Base-by-base conservation (phyloP, 345 rosid species). In the Cardiospermum halicacabum region DNA sequence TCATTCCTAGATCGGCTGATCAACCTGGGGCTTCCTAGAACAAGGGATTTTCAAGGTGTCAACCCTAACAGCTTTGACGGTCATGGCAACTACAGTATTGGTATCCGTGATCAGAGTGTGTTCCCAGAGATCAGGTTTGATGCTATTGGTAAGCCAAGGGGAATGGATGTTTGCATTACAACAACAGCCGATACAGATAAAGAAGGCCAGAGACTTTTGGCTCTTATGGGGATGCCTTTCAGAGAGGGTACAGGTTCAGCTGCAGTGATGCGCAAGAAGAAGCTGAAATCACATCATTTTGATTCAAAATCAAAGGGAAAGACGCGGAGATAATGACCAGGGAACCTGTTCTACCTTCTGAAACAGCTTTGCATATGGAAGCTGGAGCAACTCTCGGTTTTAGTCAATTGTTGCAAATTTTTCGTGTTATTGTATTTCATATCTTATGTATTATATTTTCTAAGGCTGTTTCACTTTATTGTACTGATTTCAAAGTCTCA, bases 181-280 rank as follows among this genome's bases (percentile, higher is more conserved):
- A 94, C 96, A 1, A 86, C 96, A 0, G 97, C 99, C n/a, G 74
- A 83, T 37, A 80, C 81, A 0, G 97, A 94, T 64, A 78, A 84
- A 81, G 96, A 91, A 83, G 96, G 79, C 1, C 88, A 84, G 62
- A 90, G 71, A 58, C 78, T 91, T 49, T 76, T 91, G 85, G 81
- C 91, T 36, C 80, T 94, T 42, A 89, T 94, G 95, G 99, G 99
- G 22, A 91, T 94, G 96, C 99, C 99, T 1, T 91, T 91, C 72
- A 80, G 83, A 75, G 97, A 87, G 67, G 93, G 83, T 10, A 71
- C 72, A 3, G 77, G 76, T 27, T 40, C 68, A 2, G 8, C 78
- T 1, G 49, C 0, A 6, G 6, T 58, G 34, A 53, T 34, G 37
- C 77, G 89, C 50, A 94, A 82, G 95, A 94, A 87, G 88, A 94